Conservation (phyloP, 192 early-diverging fungal genomes). For the Coemansia sp. region DNA sequence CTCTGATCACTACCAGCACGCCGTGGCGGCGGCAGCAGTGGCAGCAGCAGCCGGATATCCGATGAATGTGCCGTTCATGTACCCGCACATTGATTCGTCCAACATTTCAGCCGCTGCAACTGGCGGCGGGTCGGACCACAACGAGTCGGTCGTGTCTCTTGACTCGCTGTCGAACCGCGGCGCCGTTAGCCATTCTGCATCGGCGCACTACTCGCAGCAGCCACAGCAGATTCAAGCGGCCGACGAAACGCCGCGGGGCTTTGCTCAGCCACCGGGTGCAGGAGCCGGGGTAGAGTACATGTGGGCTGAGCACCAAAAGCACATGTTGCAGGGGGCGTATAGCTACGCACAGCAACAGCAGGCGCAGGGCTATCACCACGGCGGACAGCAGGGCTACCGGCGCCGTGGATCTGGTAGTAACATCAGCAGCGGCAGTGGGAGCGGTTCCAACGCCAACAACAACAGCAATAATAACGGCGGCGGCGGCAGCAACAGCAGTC, state of each 20-base stretch:
- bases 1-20: slow-evolving; percentile 24
- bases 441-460: neutral
- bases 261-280: neutral
- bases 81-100: slow-evolving; percentile 38
- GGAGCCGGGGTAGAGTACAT: slow-evolving; percentile 17
- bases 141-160: slow-evolving; percentile 35
- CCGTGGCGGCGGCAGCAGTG: slow-evolving; percentile 20
- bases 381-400: slow-evolving; percentile 1
- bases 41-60: slow-evolving; percentile 17
- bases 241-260: slow-evolving; percentile 8
- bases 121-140: slow-evolving; percentile 41
- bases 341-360: slow-evolving; percentile 10
- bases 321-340: slow-evolving; percentile 5
- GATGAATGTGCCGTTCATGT: slow-evolving; percentile 26
- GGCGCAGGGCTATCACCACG: slow-evolving; percentile 8
- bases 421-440: slow-evolving; percentile 3
- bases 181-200: slow-evolving; percentile 1
- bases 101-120: slow-evolving; percentile 39
- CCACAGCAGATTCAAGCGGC: slow-evolving; percentile 3
- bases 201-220: slow-evolving; percentile 5
- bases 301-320: slow-evolving; percentile 16
- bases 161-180: slow-evolving; percentile 35
- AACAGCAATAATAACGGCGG: neutral
- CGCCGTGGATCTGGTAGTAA: slow-evolving; percentile 21
- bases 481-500: neutral